Percentiles rank a stretch among this genome's conserved stretches.
Conservation (phyloP, 257 asterid species). For the Przewalskia tangutica region DNA sequence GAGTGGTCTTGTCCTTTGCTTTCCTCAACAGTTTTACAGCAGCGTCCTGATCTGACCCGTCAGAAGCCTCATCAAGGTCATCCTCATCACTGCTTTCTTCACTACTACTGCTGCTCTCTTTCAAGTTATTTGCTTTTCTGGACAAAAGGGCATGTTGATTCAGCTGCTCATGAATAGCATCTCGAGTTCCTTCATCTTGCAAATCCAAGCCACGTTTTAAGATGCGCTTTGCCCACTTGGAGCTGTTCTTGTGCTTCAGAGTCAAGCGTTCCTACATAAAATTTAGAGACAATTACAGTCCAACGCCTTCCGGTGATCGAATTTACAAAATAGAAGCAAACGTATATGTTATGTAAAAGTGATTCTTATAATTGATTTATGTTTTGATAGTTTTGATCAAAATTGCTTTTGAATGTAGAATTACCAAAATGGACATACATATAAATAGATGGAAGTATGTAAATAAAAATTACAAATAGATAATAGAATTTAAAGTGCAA, state of each 20-base stretch:
- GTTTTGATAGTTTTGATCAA: too few species aligned
- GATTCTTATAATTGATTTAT: too few species aligned
- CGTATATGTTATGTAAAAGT: too few species aligned
- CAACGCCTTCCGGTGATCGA: too few species aligned
- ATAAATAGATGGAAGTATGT: too few species aligned
- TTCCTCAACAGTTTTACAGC: conserved; percentile 37
- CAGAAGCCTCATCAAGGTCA: conserved; percentile 50
- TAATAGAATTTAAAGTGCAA: too few species aligned
- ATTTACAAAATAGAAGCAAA: too few species aligned
- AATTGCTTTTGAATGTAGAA: too few species aligned
- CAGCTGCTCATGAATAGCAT: conserved; percentile 79
- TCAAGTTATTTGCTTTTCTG: conserved; percentile 70
- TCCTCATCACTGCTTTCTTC: conserved; percentile 74
- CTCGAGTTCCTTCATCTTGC: conserved; percentile 84
- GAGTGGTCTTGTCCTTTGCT: conserved; percentile 66
- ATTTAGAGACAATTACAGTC: background rate
- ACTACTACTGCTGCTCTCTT: conserved; percentile 48
- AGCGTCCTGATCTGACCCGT: conserved; percentile 42
- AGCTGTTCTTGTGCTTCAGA: conserved; percentile 70
- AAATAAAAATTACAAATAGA: too few species aligned
- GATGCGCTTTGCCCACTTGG: conserved; percentile 80
- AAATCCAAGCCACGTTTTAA: conserved; percentile 58
- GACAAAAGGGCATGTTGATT: conserved; percentile 67
- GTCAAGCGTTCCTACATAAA: conserved; percentile 75
- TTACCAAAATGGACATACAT: too few species aligned